Base-by-base conservation (phyloP, 2,329 filamentous ascomycete genomes). In the Bretziella fagacearum region DNA sequence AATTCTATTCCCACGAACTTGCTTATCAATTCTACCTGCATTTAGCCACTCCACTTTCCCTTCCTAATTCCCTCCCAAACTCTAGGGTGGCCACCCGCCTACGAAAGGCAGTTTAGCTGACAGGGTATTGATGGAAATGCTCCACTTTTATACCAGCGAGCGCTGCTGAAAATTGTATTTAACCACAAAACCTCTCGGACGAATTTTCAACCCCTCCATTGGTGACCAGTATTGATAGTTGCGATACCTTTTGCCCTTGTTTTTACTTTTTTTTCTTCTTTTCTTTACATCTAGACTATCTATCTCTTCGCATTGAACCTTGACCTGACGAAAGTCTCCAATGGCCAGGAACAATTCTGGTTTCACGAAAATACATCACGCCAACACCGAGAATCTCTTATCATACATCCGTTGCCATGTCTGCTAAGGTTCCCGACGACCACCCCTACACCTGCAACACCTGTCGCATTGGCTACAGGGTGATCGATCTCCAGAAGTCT, bases 391-490 rank as follows among this genome's bases (percentile, higher is more conserved):
- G 11, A 7, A 23, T 30, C 29, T 6, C 18, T 8, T 18, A 15
- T 32, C n/a, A 4, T 5, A 33, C 17, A 36, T 6, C 33, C 15
- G 4, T 18, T 30, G 44, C 18, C 17, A 49, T 50, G 48, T 50
- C 48, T 22, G 26, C 48, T 10, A 54, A n/a, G n/a, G n/a, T n/a
- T n/a, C n/a, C 65, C 13, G 58, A 73, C 26, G 71, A 79, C 22
- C 85, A 95, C 60, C 89, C 91, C 1, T 98, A 89, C 66, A 96
- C 89, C 48, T 98, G 91, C 77, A 98, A 96, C 64, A 91, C 87
- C 50, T 98, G 91, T 60, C 85, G 94, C 62, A 87, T 98, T 56
- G 91, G 89, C 45, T 98, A 96, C 65, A 81, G 89, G 54, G 86
- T 84, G 59, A 86, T 84, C 61, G 89, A 96, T 60, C 72, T 93